Evolutionary conservation across 2,329 filamentous ascomycete genomes (phyloP).

Genomic region (Raffaelea ambrosiae): DNA sequence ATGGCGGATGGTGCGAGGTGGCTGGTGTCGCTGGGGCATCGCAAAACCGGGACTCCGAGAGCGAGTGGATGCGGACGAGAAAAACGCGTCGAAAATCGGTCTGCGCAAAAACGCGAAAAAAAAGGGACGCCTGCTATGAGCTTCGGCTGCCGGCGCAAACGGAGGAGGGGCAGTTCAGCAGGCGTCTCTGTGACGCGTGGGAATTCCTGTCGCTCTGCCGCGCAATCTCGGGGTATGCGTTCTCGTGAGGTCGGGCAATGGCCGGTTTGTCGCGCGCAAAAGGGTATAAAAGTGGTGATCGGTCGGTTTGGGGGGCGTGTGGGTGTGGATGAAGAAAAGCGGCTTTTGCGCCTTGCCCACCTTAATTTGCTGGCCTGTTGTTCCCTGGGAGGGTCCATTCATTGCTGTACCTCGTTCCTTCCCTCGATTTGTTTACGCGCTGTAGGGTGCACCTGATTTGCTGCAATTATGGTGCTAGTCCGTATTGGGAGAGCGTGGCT

Average conservation of each 20-base stretch:
- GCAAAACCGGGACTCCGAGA: not conserved
- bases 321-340: not conserved
- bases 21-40: not conserved
- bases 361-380: not conserved
- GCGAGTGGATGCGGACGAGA: not conserved
- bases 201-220: too few species aligned
- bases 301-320: too few species aligned
- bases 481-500: conserved; percentile 7
- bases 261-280: too few species aligned
- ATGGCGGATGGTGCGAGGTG: conserved; percentile 30
- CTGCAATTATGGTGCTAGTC: conserved; percentile 12
- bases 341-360: not conserved
- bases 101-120: not conserved
- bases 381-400: conserved; percentile 1
- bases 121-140: conserved; percentile 2
- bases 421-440: conserved; percentile 16
- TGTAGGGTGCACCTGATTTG: conserved; percentile 11
- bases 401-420: conserved; percentile 2
- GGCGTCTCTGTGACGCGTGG: too few species aligned
- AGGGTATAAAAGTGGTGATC: too few species aligned
- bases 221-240: too few species aligned
- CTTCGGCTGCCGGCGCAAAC: too few species aligned
- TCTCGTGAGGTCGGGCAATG: too few species aligned
- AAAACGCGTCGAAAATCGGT: not conserved
- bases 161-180: too few species aligned